A percentile compares a stretch with the other conserved stretches of the same genome.
These are phyloP conservation scores for Fusarium globosum DNA, from an alignment of 2,329 filamentous ascomycete genomes.

Conservation along the genomic window DNA sequence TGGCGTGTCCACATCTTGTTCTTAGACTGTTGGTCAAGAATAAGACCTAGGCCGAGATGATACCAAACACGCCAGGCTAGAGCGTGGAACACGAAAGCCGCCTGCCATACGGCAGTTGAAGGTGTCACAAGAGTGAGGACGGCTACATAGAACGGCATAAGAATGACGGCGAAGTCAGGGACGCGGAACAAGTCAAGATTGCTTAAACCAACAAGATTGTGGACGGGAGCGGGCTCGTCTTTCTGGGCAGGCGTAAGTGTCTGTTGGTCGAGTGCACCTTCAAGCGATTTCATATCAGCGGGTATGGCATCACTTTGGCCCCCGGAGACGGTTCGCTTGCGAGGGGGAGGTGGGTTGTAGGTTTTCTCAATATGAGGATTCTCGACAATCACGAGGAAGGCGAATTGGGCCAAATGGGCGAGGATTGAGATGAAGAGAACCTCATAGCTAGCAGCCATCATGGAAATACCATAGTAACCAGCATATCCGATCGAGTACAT, in stretches of 20 bases:
- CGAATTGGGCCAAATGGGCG: conserved; percentile 93
- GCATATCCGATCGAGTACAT: conserved; percentile 99
- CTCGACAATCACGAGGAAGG: conserved; percentile 90
- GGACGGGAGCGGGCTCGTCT: conserved; percentile 72
- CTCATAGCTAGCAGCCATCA: conserved; percentile 98
- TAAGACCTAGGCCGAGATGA: conserved; percentile 84
- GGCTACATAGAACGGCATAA: conserved; percentile 81
- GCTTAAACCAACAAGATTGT: conserved; percentile 83
- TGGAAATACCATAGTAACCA: conserved; percentile 97
- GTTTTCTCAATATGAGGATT: conserved; percentile 98
- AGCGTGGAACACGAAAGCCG: conserved; percentile 84
- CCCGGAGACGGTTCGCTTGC: conserved; percentile 60
- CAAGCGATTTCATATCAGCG: conserved; percentile 40
- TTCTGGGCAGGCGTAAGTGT: conserved; percentile 41
- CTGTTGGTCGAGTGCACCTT: conserved; percentile 41
- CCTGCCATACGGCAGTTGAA: conserved; percentile 78
- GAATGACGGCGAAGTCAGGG: conserved; percentile 82
- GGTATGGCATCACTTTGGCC: conserved; percentile 47
- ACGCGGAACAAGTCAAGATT: conserved; percentile 91
- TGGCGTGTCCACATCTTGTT: conserved; percentile 96
- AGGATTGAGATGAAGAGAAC: conserved; percentile 97
- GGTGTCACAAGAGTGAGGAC: conserved; percentile 81
- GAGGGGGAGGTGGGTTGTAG: conserved; percentile 90
- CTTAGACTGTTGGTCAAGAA: conserved; percentile 87
- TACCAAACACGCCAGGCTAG: conserved; percentile 91